Percentiles rank a stretch among this genome's conserved stretches.
Evolutionary conservation across 1,284 basidiomycete genomes (phyloP).

Genomic region (Somion occarium): DNA sequence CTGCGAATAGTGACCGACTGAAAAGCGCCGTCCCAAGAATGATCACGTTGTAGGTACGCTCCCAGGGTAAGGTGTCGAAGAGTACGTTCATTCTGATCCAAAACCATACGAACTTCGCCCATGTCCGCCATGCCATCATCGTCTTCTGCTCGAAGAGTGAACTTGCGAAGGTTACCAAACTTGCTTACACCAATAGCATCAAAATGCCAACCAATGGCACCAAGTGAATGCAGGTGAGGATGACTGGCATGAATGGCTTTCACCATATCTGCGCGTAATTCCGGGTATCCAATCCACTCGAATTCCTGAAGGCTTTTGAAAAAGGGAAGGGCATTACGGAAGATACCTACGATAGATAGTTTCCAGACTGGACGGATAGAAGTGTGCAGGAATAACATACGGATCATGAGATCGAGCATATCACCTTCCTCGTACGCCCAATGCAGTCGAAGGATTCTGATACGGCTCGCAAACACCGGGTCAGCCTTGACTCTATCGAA

Average conservation of each 20-base stretch:
- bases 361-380: neutral
- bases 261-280: conserved; percentile 58
- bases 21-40: conserved; percentile 63
- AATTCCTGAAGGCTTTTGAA: conserved; percentile 57
- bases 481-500: conserved; percentile 61
- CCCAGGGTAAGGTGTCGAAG: conserved; percentile 61
- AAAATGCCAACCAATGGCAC: conserved; percentile 67
- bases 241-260: conserved; percentile 48
- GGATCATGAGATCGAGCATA: conserved; percentile 56
- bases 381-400: conserved; percentile 33
- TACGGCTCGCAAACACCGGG: conserved; percentile 48
- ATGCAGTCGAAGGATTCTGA: conserved; percentile 54
- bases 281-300: conserved; percentile 71
- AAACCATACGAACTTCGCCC: conserved; percentile 59
- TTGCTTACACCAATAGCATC: conserved; percentile 54
- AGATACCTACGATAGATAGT: conserved; percentile 42
- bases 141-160: conserved; percentile 62
- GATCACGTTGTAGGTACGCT: conserved; percentile 55
- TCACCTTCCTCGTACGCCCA: conserved; percentile 66
- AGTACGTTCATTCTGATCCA: conserved; percentile 51
- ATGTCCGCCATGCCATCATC: conserved; percentile 65
- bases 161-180: conserved; percentile 53
- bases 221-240: conserved; percentile 46
- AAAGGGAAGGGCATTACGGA: conserved; percentile 53
- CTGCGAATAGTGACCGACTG: conserved; percentile 55